Conservation (phyloP, 2,329 filamentous ascomycete species). For the Aspergillus proliferans region DNA sequence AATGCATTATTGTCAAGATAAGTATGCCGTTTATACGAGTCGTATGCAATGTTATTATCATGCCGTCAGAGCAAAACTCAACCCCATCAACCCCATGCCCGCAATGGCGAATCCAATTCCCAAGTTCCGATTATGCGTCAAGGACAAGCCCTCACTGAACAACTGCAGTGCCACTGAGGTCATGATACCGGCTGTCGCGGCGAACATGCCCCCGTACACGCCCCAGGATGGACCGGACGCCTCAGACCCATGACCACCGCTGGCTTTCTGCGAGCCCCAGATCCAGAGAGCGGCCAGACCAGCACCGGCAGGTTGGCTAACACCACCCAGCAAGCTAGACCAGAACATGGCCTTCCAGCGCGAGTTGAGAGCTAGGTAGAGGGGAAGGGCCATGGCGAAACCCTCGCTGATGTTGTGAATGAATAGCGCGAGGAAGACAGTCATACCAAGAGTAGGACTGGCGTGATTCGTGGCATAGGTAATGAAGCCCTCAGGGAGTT, state of each 20-base stretch:
- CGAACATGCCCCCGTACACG: constrained; percentile 64
- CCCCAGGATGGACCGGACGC: constrained; percentile 44
- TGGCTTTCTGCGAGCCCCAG: constrained; percentile 55
- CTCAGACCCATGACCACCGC: constrained; percentile 19
- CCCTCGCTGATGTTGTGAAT: constrained; percentile 98
- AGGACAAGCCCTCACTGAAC: constrained; percentile 74
- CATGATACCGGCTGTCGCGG: constrained; percentile 89
- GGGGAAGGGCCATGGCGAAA: constrained; percentile 84
- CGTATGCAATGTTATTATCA: constrained; percentile 10
- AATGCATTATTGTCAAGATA: not conserved
- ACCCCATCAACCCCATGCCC: constrained; percentile 76
- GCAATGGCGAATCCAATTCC: constrained; percentile 35
- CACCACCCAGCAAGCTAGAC: constrained; percentile 74
- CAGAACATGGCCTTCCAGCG: constrained; percentile 77
- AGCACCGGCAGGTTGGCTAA: constrained; percentile 82
- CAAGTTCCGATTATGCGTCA: constrained; percentile 51
- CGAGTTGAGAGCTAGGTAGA: constrained; percentile 83
- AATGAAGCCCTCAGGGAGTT: constrained; percentile 80
- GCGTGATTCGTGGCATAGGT: constrained; percentile 97
- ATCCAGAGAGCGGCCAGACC: constrained; percentile 83
- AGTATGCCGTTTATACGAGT: constrained; percentile 1
- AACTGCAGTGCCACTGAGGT: constrained; percentile 84
- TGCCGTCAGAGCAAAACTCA: constrained; percentile 79
- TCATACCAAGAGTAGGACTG: constrained; percentile 78
- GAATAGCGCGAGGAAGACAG: constrained; percentile 90